Evolutionary conservation across 495 filamentous ascomycete species (phyloP), one percentile per base, ranked within the genome.

Genomic region (Hypoxylon rickii): DNA sequence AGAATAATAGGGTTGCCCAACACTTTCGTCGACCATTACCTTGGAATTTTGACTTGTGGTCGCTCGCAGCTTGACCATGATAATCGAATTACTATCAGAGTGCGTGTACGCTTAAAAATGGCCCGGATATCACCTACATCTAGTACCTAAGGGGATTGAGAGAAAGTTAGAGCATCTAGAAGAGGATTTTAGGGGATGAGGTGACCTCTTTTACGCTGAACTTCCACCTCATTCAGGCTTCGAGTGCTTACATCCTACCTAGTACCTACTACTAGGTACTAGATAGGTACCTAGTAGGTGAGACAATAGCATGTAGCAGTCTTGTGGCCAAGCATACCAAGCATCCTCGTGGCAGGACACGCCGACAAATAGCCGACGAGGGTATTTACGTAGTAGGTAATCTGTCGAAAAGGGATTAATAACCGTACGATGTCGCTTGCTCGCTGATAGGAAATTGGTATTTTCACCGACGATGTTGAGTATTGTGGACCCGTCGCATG

Each of bases 401-500:
- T 51, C 47, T 33, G n/a, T n/a, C n/a, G n/a, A n/a, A 51, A 18
- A 22, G 6, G 12, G 7, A 34, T 24, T n/a, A n/a, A n/a, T n/a
- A n/a, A n/a, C n/a, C 10, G 26, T 8, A 21, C n/a, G 38, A 7
- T 51, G 43, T 51, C 38, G 4, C 12, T 10, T 3, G 34, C 17
- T 49, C 20, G 15, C 34, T 34, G n/a, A 24, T 39, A 29, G 38
- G 40, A 26, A 39, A 17, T 17, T 29, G 16, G 26, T 29, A 1
- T 24, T 42, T 34, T 11, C 26, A 5, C n/a, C n/a, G 24, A 19
- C 22, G 18, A 18, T 36, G 18, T 18, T 24, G 31, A 41, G 36
- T 19, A 17, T 44, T 17, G 49, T 37, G 31, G 39, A 44, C 15
- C 13, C 38, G 10, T 37, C 26, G 36, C 37, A 24, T 51, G 47